These are phyloP conservation scores for Rhizopogon rudus DNA, from an alignment of 768 basidiomycete species.

Conservation along the genomic window DNA sequence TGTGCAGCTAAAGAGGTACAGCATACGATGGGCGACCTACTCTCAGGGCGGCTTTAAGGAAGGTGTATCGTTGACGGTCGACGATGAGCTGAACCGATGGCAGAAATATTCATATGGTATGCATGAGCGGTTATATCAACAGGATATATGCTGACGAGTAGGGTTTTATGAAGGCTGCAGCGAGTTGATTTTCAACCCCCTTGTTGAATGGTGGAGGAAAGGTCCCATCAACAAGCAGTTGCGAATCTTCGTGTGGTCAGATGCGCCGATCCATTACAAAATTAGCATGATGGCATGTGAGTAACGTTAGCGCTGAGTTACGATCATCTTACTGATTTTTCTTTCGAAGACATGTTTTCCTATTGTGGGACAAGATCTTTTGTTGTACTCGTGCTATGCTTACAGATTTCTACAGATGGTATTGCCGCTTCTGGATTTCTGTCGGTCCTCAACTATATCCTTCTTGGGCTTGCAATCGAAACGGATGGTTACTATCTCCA, in stretches of 20 bases:
- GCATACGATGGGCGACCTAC: conserved; percentile 57
- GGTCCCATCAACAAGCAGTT: conserved; percentile 75
- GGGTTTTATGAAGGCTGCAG: conserved; percentile 45
- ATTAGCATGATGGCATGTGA: conserved; percentile 46
- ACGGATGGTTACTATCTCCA: conserved; percentile 69
- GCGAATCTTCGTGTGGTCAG: conserved; percentile 63
- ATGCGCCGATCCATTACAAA: conserved; percentile 72
- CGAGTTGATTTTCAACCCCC: conserved; percentile 78
- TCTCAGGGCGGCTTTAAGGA: conserved; percentile 81
- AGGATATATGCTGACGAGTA: neutral
- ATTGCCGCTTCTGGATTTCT: conserved; percentile 61
- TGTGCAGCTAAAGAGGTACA: neutral
- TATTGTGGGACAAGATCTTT: conserved; percentile 28
- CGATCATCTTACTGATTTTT: neutral
- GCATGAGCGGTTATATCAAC: conserved; percentile 33
- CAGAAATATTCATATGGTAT: conserved; percentile 75
- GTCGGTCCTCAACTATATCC: conserved; percentile 58
- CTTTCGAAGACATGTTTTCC: conserved; percentile 33
- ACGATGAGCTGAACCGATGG: conserved; percentile 85
- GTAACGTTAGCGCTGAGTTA: conserved; percentile 9
- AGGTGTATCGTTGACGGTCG: conserved; percentile 78
- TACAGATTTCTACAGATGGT: conserved; percentile 20
- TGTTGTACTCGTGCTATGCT: neutral
- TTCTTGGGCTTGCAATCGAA: conserved; percentile 61
- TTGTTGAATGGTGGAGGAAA: conserved; percentile 53